These are phyloP conservation scores for Cordyceps tenuipes DNA, from an alignment of 2,329 filamentous ascomycete species.

Conservation along the genomic window DNA sequence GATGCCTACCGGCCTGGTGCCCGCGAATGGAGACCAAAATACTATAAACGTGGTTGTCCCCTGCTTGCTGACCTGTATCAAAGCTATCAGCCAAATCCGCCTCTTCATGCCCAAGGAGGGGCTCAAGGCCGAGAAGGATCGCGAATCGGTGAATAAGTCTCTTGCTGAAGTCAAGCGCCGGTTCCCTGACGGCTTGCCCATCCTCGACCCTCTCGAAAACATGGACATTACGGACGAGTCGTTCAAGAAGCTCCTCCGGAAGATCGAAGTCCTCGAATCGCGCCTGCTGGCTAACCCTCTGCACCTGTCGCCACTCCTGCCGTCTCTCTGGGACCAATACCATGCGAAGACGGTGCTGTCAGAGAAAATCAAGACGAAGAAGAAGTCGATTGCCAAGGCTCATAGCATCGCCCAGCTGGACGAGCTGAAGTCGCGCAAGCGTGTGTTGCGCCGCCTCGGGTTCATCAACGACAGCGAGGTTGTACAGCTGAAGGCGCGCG, in stretches of 20 bases:
- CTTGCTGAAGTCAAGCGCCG: slow-evolving; percentile 74
- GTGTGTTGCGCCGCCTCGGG: slow-evolving; percentile 83
- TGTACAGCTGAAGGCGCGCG: slow-evolving; percentile 91
- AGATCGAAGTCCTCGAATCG: slow-evolving; percentile 95
- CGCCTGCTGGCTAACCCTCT: slow-evolving; percentile 81
- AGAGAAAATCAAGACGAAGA: slow-evolving; percentile 76
- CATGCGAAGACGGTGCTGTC: slow-evolving; percentile 66
- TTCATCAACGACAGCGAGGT: slow-evolving; percentile 96
- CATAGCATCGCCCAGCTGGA: slow-evolving; percentile 88
- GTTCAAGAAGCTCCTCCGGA: slow-evolving; percentile 87
- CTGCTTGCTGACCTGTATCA: slow-evolving; percentile 76
- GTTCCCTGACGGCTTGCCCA: slow-evolving; percentile 85
- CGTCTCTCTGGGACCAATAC: slow-evolving; percentile 82
- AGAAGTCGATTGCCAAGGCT: slow-evolving; percentile 77
- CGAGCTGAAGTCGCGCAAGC: slow-evolving; percentile 91
- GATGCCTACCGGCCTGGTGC: slow-evolving; percentile 53
- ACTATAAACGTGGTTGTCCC: slow-evolving; percentile 48
- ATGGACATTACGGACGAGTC: slow-evolving; percentile 90
- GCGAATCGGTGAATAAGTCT: slow-evolving; percentile 57
- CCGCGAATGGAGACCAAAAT: slow-evolving; percentile 22
- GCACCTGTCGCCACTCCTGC: slow-evolving; percentile 78
- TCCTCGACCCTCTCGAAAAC: slow-evolving; percentile 88
- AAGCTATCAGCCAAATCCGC: slow-evolving; percentile 74
- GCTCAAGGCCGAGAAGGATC: slow-evolving; percentile 56
- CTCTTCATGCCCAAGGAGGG: slow-evolving; percentile 72